phyloP scores from a whole-genome alignment of 1,139 yeast species.

The Hemisphaericaspora subhashii region DNA sequence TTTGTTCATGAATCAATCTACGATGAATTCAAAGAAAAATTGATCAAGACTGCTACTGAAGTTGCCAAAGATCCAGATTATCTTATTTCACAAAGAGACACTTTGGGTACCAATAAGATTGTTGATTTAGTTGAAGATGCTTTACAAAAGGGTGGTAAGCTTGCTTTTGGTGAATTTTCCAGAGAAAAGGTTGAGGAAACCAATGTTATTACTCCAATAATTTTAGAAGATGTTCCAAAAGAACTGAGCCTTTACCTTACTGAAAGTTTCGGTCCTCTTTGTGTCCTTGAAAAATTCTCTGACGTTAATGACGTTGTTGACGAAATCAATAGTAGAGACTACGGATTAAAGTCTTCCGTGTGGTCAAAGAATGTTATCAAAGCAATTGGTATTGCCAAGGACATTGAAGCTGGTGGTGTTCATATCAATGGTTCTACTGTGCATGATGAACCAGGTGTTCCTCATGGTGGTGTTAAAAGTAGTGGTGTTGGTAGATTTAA shows the following conservation, averaged over 20 bases:
- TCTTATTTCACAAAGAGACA: conserved; percentile 29
- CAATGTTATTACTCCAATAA: conserved; percentile 26
- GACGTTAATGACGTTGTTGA: conserved; percentile 31
- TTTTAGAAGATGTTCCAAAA: conserved; percentile 35
- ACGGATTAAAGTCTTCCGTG: conserved; percentile 56
- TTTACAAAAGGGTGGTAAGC: conserved; percentile 38
- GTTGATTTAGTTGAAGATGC: conserved; percentile 40
- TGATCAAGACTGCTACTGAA: conserved; percentile 23
- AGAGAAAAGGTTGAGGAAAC: conserved; percentile 9
- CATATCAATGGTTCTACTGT: conserved; percentile 52
- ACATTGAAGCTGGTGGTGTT: conserved; percentile 47
- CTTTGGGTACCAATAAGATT: conserved; percentile 24
- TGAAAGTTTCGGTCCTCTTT: conserved; percentile 54
- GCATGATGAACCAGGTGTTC: conserved; percentile 49
- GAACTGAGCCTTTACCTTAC: conserved; percentile 31
- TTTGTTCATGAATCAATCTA: conserved; percentile 34
- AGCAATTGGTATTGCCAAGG: conserved; percentile 39
- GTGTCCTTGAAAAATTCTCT: conserved; percentile 33
- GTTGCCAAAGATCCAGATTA: conserved; percentile 22
- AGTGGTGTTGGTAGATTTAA: conserved; percentile 57
- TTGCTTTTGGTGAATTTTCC: conserved; percentile 24
- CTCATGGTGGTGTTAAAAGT: conserved; percentile 56
- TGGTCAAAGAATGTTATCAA: conserved; percentile 48
- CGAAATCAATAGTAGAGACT: conserved; percentile 28
- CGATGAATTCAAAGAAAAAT: conserved; percentile 22